Evolutionary conservation across 805 yeast species (phyloP), one percentile per base, ranked within the genome.

Genomic region (Ogataea populi-albae): DNA sequence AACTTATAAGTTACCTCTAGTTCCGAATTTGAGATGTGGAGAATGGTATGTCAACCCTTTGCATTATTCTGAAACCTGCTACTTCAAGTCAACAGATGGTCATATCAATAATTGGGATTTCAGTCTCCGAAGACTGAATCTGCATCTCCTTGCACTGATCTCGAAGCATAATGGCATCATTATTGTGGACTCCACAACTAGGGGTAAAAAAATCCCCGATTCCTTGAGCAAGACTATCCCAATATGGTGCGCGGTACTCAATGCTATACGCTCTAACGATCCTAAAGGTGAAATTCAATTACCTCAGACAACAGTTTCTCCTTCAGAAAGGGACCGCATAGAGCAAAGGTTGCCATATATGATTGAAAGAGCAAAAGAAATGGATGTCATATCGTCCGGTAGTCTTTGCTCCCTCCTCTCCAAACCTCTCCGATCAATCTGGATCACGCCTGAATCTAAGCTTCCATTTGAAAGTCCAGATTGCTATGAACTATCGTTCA

Each of bases 31-130:
- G 55, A 62, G 96, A 34, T 87, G 96, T 58, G 96, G 96, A 0
- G 52, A 75, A 10, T 88, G 96, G 96, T 88, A 88, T 49, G 75
- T 81, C 3, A 65, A 73, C 0, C 78, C 83, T 0, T 37, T 41
- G 0, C 30, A 46, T 0, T 63, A 59, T 17, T 28, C 36, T 0
- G 76, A 71, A 4, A 67, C 81, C 0, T 74, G 80, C 12, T 87
- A 88, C 52, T 88, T 88, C 64, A 88, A 88, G 52, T 83, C 94
- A 17, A 88, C 96, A 0, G 96, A 88, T 61, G 97, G 97, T 0
- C 97, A 88, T 51, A 78, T 77, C 0, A 72, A 73, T 36, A 79
- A 85, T 45, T 88, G 96, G 96, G 69, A 71, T 21, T 87, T 88
- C 50, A 80, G 86, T 22, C 58, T 76, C 12, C 66, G 94, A 32